Evolutionary conservation across 768 basidiomycete species (phyloP).

Genomic region (Tricholoma furcatifolium): DNA sequence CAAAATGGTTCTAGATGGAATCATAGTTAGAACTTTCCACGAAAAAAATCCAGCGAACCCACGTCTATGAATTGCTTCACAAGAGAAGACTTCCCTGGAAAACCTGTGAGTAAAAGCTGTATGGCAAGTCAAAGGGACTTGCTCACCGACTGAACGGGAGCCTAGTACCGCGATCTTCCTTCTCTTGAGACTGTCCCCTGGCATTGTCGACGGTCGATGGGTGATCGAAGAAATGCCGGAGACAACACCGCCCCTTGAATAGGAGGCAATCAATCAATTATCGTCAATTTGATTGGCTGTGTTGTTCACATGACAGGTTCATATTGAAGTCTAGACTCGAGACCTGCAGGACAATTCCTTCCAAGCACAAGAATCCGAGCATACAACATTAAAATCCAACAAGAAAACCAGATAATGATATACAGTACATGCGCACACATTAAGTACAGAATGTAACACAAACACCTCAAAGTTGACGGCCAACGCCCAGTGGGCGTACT

Average conservation of each 20-base stretch:
- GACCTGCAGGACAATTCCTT: too few species aligned
- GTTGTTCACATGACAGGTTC: slow-evolving; percentile 9
- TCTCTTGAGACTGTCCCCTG: slow-evolving; percentile 55
- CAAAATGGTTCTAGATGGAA: slow-evolving; percentile 62
- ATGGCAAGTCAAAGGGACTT: slow-evolving; percentile 6
- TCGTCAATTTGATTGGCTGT: slow-evolving; percentile 15
- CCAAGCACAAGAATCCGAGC: too few species aligned
- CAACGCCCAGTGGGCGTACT: neutral
- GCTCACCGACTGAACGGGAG: slow-evolving; percentile 85
- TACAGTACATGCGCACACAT: slow-evolving; percentile 5
- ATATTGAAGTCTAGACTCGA: too few species aligned
- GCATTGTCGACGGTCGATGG: slow-evolving; percentile 18
- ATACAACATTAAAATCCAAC: neutral
- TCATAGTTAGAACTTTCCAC: neutral
- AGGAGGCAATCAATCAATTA: slow-evolving; percentile 5
- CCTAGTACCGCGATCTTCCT: slow-evolving; percentile 90
- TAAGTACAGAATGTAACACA: slow-evolving; percentile 11
- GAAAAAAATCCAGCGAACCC: neutral
- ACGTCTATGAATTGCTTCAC: slow-evolving; percentile 90
- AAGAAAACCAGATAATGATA: slow-evolving; percentile 5
- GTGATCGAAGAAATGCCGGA: slow-evolving; percentile 10
- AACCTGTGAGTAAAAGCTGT: slow-evolving; percentile 2
- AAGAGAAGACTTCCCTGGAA: slow-evolving; percentile 90
- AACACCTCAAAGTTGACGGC: neutral
- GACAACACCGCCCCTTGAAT: slow-evolving; percentile 9